These are phyloP conservation scores for Hyphopichia fennica DNA, from an alignment of 1,139 yeast species.

Conservation along the genomic window DNA sequence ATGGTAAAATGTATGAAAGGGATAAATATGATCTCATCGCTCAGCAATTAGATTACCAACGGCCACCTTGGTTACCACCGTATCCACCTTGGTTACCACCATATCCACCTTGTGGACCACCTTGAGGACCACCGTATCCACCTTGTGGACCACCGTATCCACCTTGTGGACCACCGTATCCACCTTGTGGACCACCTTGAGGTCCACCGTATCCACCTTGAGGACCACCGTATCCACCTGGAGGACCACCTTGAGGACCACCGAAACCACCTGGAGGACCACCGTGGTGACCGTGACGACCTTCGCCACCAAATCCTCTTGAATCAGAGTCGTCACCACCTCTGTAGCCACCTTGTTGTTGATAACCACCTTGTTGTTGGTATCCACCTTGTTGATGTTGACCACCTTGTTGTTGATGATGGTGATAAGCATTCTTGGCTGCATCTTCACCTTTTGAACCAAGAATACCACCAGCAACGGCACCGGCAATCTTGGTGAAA, in stretches of 20 bases:
- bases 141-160: neutral
- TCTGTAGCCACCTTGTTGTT: neutral
- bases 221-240: neutral
- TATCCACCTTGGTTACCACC: neutral
- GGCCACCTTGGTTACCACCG: neutral
- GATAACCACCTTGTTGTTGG: neutral
- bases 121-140: slow-evolving; percentile 1
- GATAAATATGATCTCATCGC: too few species aligned
- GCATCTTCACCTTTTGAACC: slow-evolving; percentile 55
- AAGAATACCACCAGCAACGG: slow-evolving; percentile 58
- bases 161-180: slow-evolving; percentile 1
- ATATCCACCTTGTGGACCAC: slow-evolving; percentile 1
- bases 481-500: slow-evolving; percentile 52
- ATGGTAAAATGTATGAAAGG: too few species aligned
- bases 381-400: slow-evolving; percentile 9
- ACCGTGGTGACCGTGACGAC: neutral
- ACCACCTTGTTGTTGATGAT: slow-evolving; percentile 6
- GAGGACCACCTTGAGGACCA: slow-evolving; percentile 1
- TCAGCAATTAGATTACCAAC: too few species aligned
- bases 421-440: slow-evolving; percentile 21
- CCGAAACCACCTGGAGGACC: neutral
- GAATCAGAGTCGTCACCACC: neutral
- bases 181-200: slow-evolving; percentile 1
- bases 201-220: slow-evolving; percentile 1
- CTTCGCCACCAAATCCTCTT: neutral